phyloP scores from a whole-genome alignment of 1,284 basidiomycete genomes.

The Schizophyllum amplum region DNA sequence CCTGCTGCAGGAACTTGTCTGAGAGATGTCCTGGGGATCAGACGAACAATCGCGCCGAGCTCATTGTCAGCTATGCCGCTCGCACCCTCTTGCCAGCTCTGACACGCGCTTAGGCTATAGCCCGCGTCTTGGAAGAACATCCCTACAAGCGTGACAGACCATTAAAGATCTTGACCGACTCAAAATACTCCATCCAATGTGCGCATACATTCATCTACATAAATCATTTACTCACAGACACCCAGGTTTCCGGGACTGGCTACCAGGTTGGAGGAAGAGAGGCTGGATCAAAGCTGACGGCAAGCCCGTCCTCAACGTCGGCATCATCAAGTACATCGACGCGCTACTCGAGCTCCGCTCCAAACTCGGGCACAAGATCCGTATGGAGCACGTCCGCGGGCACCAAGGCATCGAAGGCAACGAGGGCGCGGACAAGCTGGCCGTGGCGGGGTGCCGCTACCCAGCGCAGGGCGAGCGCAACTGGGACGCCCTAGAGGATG shows the following conservation, averaged over 20 bases:
- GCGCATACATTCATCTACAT: slow-evolving; percentile 10
- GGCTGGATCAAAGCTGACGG: slow-evolving; percentile 42
- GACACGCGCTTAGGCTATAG: slow-evolving; percentile 50
- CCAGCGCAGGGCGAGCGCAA: slow-evolving; percentile 39
- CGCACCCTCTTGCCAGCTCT: not conserved
- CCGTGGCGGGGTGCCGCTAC: slow-evolving; percentile 43
- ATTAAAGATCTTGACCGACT: slow-evolving; percentile 70
- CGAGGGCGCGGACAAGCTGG: slow-evolving; percentile 68
- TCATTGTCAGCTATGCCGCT: slow-evolving; percentile 47
- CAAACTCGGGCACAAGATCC: slow-evolving; percentile 41
- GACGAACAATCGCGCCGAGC: slow-evolving; percentile 84
- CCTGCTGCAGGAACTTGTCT: slow-evolving; percentile 51
- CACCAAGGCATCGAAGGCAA: slow-evolving; percentile 70
- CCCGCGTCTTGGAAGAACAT: slow-evolving; percentile 65
- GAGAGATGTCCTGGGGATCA: slow-evolving; percentile 77
- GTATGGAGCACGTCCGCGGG: slow-evolving; percentile 60
- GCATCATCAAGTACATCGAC: slow-evolving; percentile 55
- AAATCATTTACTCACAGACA: not conserved
- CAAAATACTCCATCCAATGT: slow-evolving; percentile 70
- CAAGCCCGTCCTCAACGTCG: slow-evolving; percentile 53
- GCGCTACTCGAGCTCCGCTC: slow-evolving; percentile 43
- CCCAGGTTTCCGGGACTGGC: slow-evolving; percentile 58
- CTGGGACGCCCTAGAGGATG: slow-evolving; percentile 32
- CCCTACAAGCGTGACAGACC: slow-evolving; percentile 36
- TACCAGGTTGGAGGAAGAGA: slow-evolving; percentile 49